Percentiles rank a stretch among this genome's conserved stretches.
Evolutionary conservation across 2,329 filamentous ascomycete genomes (phyloP).

Genomic region (Aspergillus ustus): DNA sequence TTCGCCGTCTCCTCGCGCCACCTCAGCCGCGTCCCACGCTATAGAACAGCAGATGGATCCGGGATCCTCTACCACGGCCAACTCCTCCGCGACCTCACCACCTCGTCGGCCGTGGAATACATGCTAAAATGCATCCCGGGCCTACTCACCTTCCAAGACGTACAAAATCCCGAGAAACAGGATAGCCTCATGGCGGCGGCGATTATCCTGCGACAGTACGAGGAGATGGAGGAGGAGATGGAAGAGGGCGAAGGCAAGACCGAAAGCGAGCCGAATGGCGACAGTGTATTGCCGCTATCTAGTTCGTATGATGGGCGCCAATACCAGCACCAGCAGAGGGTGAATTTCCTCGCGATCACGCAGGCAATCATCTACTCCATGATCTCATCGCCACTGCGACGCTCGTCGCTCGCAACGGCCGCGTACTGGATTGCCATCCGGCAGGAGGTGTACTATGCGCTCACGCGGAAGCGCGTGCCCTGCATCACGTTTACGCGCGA

Average conservation of each 20-base stretch:
- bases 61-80: conserved; percentile 24
- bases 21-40: conserved; percentile 27
- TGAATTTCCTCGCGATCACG: conserved; percentile 30
- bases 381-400: conserved; percentile 22
- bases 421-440: conserved; percentile 32
- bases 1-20: conserved; percentile 31
- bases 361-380: conserved; percentile 31
- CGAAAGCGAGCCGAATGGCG: too few species aligned
- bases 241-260: conserved; percentile 24
- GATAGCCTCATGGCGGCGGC: conserved; percentile 33
- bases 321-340: conserved; percentile 7
- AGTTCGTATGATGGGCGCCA: too few species aligned
- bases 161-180: conserved; percentile 23
- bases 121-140: conserved; percentile 30
- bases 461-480: conserved; percentile 24
- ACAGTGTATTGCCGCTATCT: too few species aligned
- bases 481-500: conserved; percentile 20
- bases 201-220: conserved; percentile 32
- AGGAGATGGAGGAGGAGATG: conserved; percentile 35
- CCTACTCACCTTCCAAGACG: conserved; percentile 23
- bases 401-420: conserved; percentile 24
- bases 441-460: conserved; percentile 32
- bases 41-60: conserved; percentile 22
- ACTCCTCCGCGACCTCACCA: conserved; percentile 18
- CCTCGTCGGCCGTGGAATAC: conserved; percentile 27